Evolutionary conservation across 371 early-diverging fungal species (phyloP).

Genomic region (Encephalitozoon romaleae): DNA sequence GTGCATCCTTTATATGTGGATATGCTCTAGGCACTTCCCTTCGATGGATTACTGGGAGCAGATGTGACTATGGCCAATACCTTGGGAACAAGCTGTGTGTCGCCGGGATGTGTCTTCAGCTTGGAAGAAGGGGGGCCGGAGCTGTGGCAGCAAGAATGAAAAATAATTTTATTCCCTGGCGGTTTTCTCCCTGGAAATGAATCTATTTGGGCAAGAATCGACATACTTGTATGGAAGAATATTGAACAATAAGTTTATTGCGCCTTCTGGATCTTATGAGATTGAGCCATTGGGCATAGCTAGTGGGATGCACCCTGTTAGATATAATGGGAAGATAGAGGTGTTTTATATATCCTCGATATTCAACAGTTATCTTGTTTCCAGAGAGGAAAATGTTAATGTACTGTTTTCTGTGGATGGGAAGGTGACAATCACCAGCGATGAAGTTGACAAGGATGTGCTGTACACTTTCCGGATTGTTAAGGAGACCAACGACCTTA

Average conservation of each 20-base stretch:
- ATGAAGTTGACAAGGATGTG: background rate
- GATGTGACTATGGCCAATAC: background rate
- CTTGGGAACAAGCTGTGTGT: background rate
- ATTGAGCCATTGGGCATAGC: background rate
- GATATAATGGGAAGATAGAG: background rate
- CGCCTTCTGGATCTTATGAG: slow-evolving; percentile 19
- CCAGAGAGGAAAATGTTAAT: slow-evolving; percentile 23
- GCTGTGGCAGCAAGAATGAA: background rate
- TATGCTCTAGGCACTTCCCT: background rate
- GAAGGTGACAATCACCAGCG: slow-evolving; percentile 35
- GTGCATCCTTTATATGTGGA: background rate
- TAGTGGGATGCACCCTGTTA: background rate
- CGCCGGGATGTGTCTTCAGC: background rate
- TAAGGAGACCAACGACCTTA: slow-evolving; percentile 16
- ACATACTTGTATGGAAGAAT: slow-evolving; percentile 47
- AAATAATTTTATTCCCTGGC: background rate
- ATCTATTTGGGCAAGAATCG: slow-evolving; percentile 28
- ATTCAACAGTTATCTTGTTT: slow-evolving; percentile 46
- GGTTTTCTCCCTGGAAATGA: slow-evolving; percentile 23
- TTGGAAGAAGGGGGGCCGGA: background rate
- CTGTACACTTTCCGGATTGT: slow-evolving; percentile 34
- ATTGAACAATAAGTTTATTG: slow-evolving; percentile 18
- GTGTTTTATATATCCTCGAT: slow-evolving; percentile 38
- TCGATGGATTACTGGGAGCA: background rate
- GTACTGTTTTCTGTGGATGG: slow-evolving; percentile 15